phyloP scores from a whole-genome alignment of 306 rosid genomes.

The Lotus japonicus region DNA sequence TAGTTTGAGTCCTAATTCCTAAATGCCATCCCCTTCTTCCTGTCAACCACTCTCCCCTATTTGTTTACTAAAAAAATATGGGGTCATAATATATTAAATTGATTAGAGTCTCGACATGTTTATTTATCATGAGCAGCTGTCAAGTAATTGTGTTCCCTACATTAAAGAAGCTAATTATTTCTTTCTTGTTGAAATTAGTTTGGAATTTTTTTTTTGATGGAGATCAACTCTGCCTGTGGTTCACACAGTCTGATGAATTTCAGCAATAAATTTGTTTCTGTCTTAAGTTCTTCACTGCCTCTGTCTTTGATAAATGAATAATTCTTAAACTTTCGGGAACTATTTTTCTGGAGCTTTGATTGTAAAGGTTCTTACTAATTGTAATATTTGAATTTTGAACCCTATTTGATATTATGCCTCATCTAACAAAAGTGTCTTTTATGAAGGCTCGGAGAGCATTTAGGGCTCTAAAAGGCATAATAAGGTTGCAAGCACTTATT shows the following conservation, averaged over 20 bases:
- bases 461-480: conserved; percentile 93
- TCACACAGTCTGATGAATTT: background rate
- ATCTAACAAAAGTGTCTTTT: conserved; percentile 31
- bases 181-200: background rate
- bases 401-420: conserved; percentile 18
- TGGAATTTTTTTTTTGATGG: background rate
- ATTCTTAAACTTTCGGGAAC: conserved; percentile 1
- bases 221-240: background rate
- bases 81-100: background rate
- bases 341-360: conserved; percentile 1
- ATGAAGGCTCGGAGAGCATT: conserved; percentile 98
- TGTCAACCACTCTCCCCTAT: background rate
- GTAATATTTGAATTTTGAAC: conserved; percentile 19
- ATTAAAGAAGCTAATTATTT: background rate
- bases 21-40: background rate
- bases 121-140: background rate
- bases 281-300: background rate
- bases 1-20: background rate
- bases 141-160: conserved; percentile 8
- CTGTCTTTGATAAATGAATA: background rate
- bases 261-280: background rate
- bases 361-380: conserved; percentile 18
- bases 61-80: background rate
- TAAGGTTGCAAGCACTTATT: conserved; percentile 98
- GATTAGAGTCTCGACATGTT: background rate